Evolutionary conservation across 2,329 filamentous ascomycete genomes (phyloP).

Genomic region (Falciphora oryzae): DNA sequence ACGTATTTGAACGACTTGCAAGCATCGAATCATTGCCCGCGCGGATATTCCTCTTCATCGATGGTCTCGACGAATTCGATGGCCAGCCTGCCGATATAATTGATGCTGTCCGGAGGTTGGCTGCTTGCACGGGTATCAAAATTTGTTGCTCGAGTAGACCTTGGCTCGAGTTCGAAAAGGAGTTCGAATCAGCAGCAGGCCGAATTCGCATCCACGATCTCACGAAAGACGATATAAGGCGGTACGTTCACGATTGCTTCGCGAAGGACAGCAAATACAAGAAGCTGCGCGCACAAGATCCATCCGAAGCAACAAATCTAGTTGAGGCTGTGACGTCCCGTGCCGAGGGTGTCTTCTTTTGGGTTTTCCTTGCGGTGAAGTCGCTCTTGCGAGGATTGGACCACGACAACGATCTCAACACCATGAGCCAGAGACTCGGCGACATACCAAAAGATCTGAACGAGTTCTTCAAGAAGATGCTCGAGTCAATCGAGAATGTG

Average conservation of each 20-base stretch:
- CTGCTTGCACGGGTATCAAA: conserved; percentile 19
- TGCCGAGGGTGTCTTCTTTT: conserved; percentile 17
- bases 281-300: not conserved
- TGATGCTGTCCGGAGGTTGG: conserved; percentile 8
- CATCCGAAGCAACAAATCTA: not conserved
- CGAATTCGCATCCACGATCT: conserved; percentile 15
- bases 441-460: conserved; percentile 15
- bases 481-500: not conserved
- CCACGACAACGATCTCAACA: conserved; percentile 10
- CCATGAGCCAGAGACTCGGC: conserved; percentile 10
- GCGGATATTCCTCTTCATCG: conserved; percentile 19
- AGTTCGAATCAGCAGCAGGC: conserved; percentile 11
- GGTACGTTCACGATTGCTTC: conserved; percentile 11
- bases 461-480: not conserved
- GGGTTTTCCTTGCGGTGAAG: conserved; percentile 12
- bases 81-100: conserved; percentile 12
- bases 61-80: conserved; percentile 22
- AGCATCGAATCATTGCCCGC: not conserved
- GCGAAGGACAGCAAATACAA: not conserved
- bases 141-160: conserved; percentile 26
- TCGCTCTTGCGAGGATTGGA: conserved; percentile 13
- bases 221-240: conserved; percentile 15
- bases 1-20: not conserved
- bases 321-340: conserved; percentile 12
- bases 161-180: conserved; percentile 18